A percentile compares a stretch with the other conserved stretches of the same genome.
Evolutionary conservation across 1,284 basidiomycete genomes (phyloP).

Genomic region (Anthracocystis panici-leucophaei): DNA sequence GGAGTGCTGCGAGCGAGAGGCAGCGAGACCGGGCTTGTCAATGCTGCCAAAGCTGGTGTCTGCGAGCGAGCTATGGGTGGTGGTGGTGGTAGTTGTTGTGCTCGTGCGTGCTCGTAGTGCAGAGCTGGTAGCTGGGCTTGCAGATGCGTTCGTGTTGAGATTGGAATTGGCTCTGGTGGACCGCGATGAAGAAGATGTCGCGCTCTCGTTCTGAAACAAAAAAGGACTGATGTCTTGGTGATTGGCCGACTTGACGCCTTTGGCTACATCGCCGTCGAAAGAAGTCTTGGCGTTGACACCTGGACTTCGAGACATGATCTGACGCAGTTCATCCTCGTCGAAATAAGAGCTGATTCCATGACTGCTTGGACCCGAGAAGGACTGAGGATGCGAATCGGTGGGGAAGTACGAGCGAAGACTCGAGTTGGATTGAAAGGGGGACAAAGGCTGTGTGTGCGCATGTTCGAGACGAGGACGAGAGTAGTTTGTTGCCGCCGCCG

Average conservation of each 20-base stretch:
- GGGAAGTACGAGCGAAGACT: conserved; percentile 11
- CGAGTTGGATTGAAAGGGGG: conserved; percentile 15
- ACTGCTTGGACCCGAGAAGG: conserved; percentile 9
- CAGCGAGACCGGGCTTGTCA: conserved; percentile 12
- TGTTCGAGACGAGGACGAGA: conserved; percentile 33
- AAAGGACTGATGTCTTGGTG: conserved; percentile 58
- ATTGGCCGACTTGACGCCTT: conserved; percentile 29
- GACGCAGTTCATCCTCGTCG: conserved; percentile 42
- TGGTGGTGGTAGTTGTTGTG: conserved; percentile 13
- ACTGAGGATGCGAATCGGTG: conserved; percentile 8
- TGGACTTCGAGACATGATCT: conserved; percentile 43
- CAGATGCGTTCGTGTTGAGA: conserved; percentile 1
- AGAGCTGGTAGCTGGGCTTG: conserved; percentile 9
- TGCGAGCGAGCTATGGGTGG: conserved; percentile 15
- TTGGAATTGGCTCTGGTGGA: not conserved
- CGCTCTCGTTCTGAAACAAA: conserved; percentile 46
- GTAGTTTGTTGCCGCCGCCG: conserved; percentile 13
- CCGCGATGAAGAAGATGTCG: conserved; percentile 15
- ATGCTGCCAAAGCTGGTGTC: conserved; percentile 28
- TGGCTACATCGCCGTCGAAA: conserved; percentile 28
- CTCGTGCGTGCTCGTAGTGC: conserved; percentile 20
- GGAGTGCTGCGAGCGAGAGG: conserved; percentile 41
- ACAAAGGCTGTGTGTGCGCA: conserved; percentile 29
- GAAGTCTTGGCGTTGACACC: not conserved
- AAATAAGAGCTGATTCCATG: conserved; percentile 46